A percentile compares a stretch with the other conserved stretches of the same genome.
These are phyloP conservation scores for Bacterosira constricta DNA, from an alignment of 108 stramenopile genomes.

Conservation along the genomic window DNA sequence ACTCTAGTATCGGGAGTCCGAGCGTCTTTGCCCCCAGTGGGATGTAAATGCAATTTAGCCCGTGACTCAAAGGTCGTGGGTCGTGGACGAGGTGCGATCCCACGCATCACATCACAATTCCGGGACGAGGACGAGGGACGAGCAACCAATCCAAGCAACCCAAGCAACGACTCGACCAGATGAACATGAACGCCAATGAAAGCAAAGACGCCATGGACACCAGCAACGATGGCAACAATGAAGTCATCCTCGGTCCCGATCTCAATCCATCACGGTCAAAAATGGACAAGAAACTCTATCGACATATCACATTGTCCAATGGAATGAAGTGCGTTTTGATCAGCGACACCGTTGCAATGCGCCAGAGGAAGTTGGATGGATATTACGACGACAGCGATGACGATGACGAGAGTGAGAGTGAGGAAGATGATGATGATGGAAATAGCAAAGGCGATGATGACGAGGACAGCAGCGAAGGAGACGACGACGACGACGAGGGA, in stretches of 20 bases:
- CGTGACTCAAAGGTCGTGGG: no score
- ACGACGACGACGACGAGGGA: constrained; percentile 46
- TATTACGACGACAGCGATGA: constrained; percentile 48
- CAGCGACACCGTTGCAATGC: constrained; percentile 81
- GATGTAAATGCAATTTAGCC: no score
- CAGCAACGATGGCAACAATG: background rate
- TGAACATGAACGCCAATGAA: no score
- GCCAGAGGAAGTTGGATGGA: constrained; percentile 55
- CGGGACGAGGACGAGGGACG: background rate
- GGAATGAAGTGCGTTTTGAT: constrained; percentile 81
- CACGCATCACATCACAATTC: no score
- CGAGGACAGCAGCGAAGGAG: constrained; percentile 34
- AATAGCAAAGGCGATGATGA: constrained; percentile 35
- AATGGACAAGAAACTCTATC: constrained; percentile 79
- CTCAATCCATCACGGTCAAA: constrained; percentile 38
- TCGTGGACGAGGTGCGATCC: no score
- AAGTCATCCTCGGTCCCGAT: constrained; percentile 33
- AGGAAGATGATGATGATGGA: constrained; percentile 30
- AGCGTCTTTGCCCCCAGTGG: no score
- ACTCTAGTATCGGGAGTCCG: no score
- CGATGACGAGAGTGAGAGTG: constrained; percentile 35
- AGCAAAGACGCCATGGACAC: background rate
- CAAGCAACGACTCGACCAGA: background rate
- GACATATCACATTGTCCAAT: constrained; percentile 84
- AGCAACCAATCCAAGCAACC: background rate